These are phyloP conservation scores for Capsicum rhomboideum DNA, from an alignment of 257 asterid species.

Conservation along the genomic window DNA sequence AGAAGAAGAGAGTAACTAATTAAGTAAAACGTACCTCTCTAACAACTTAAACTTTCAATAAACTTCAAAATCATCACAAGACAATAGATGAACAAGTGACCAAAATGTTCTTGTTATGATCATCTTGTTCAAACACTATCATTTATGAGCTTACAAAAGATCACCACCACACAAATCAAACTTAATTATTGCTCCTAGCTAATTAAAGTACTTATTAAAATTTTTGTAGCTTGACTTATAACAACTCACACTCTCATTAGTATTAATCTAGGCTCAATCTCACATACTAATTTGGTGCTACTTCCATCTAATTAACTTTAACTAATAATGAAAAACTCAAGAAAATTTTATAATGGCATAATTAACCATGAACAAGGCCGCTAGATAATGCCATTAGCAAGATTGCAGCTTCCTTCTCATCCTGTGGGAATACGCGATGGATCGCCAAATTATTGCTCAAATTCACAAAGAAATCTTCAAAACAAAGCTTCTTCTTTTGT, in stretches of 20 bases:
- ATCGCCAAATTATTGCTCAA: constrained; percentile 58
- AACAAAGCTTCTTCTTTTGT: constrained; percentile 22
- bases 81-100: not conserved
- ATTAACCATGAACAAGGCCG: constrained; percentile 62
- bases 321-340: not conserved
- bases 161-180: not conserved
- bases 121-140: not conserved
- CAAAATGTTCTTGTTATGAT: not conserved
- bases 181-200: not conserved
- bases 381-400: constrained; percentile 89
- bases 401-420: constrained; percentile 93
- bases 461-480: constrained; percentile 75
- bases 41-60: not conserved
- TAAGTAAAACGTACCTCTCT: not conserved
- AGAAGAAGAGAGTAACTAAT: not conserved
- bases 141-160: not conserved
- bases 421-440: constrained; percentile 79
- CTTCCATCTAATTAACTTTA: not conserved
- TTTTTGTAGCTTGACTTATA: not conserved
- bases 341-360: not conserved
- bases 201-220: not conserved
- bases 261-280: not conserved
- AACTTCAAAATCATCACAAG: not conserved
- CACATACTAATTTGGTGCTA: not conserved
- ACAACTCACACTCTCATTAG: not conserved